Percentiles rank a stretch among this genome's conserved stretches.
Conservation (phyloP, 1,284 basidiomycete species). For the Ganoderma meredithae region DNA sequence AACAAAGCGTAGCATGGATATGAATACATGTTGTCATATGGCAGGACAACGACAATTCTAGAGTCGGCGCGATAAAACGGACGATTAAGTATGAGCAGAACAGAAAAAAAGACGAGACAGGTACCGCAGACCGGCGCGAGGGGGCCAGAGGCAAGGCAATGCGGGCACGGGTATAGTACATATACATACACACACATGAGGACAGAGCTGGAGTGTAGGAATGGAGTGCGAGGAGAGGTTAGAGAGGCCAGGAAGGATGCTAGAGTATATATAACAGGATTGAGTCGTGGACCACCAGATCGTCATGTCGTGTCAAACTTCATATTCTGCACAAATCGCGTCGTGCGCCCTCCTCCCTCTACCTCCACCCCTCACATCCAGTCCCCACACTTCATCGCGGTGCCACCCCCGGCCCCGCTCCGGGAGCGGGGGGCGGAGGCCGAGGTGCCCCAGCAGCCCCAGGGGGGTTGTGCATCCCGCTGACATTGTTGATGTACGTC, state of each 20-base stretch:
- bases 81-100: background rate
- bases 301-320: background rate
- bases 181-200: background rate
- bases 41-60: background rate
- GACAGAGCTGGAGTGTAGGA: background rate
- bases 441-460: conserved; percentile 5
- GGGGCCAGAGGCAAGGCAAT: background rate
- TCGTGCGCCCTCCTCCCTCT: background rate
- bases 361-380: background rate
- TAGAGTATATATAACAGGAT: background rate
- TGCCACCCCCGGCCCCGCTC: conserved; percentile 9
- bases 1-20: background rate
- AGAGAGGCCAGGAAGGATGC: background rate
- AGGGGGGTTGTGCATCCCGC: conserved; percentile 29
- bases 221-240: background rate
- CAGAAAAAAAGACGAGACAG: background rate
- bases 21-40: background rate
- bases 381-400: background rate
- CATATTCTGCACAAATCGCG: background rate
- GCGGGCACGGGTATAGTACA: background rate
- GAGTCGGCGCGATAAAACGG: background rate
- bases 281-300: background rate
- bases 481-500: conserved; percentile 37
- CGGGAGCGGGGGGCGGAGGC: too few relatives aligned
- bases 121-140: background rate